Percentiles rank a stretch among this genome's conserved stretches.
phyloP scores from a whole-genome alignment of 495 filamentous ascomycete genomes.

The Daldinia childiae region DNA sequence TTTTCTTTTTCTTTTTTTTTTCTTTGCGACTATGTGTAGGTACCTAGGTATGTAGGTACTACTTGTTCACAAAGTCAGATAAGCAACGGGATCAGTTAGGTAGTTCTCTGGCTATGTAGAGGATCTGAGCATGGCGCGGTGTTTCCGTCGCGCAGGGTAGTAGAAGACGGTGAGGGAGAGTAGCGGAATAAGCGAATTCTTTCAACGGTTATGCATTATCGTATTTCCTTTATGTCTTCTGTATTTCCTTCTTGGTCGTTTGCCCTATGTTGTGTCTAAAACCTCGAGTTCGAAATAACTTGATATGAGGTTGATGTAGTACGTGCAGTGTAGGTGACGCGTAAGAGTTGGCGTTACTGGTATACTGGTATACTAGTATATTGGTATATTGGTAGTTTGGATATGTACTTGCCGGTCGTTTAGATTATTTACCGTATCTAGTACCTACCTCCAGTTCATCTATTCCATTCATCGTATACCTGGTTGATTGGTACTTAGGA shows the following conservation, averaged over 20 bases:
- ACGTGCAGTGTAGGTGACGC: conserved; percentile 12
- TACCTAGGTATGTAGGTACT: not conserved
- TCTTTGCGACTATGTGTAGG: not conserved
- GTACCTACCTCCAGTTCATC: too few species aligned
- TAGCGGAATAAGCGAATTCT: not conserved
- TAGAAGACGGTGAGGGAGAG: not conserved
- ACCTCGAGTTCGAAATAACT: conserved; percentile 6
- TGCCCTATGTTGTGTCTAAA: conserved; percentile 21
- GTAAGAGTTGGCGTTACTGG: not conserved
- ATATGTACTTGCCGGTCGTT: conserved; percentile 1
- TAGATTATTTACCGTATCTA: conserved; percentile 3
- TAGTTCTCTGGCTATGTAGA: not conserved
- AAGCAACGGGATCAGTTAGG: conserved; percentile 8
- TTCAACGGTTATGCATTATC: not conserved
- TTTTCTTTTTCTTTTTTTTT: not conserved
- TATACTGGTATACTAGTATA: not conserved
- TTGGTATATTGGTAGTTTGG: not conserved
- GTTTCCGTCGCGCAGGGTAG: conserved; percentile 21
- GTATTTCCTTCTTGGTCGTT: conserved; percentile 6
- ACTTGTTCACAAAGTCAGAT: conserved; percentile 13
- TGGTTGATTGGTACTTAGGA: not conserved
- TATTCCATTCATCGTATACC: too few species aligned
- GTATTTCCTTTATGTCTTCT: not conserved
- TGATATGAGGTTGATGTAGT: conserved; percentile 12
- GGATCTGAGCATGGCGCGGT: conserved; percentile 14